Evolutionary conservation across 1,284 basidiomycete genomes (phyloP).

Genomic region (Testicularia cyperi): DNA sequence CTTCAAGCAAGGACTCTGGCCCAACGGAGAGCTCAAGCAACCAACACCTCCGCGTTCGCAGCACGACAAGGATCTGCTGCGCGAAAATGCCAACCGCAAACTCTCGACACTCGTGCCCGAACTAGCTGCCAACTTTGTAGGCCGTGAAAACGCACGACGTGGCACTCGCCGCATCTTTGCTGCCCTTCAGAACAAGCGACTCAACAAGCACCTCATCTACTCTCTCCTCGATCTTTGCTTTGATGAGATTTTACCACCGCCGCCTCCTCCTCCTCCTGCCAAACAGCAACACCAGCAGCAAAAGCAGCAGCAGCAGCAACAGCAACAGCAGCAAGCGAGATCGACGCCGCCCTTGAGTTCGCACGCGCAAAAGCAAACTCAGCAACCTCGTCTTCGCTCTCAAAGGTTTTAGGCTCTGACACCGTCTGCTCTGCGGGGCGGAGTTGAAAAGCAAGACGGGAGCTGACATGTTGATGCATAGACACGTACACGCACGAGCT

Average conservation of each 20-base stretch:
- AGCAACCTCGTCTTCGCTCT: too few relatives aligned
- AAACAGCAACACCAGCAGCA: too few relatives aligned
- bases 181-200: conserved; percentile 82
- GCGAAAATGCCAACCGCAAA: conserved; percentile 82
- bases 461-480: too few relatives aligned
- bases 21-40: conserved; percentile 72
- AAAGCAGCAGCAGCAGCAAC: neutral
- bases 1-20: conserved; percentile 77
- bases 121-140: conserved; percentile 92
- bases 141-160: conserved; percentile 83
- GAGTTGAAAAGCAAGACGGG: too few relatives aligned
- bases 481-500: too few relatives aligned
- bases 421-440: too few relatives aligned
- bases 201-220: conserved; percentile 66
- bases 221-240: conserved; percentile 36
- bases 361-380: too few relatives aligned
- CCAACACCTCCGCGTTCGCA: conserved; percentile 70
- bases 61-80: conserved; percentile 76
- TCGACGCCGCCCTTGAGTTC: too few relatives aligned
- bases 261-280: too few relatives aligned
- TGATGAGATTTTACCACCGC: conserved; percentile 41
- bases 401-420: too few relatives aligned
- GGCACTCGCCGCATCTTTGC: conserved; percentile 88
- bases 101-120: conserved; percentile 90
- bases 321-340: neutral